Evolutionary conservation across 257 asterid genomes (phyloP), one percentile per base, ranked within the genome.

Genomic region (Solanum medicagineum): DNA sequence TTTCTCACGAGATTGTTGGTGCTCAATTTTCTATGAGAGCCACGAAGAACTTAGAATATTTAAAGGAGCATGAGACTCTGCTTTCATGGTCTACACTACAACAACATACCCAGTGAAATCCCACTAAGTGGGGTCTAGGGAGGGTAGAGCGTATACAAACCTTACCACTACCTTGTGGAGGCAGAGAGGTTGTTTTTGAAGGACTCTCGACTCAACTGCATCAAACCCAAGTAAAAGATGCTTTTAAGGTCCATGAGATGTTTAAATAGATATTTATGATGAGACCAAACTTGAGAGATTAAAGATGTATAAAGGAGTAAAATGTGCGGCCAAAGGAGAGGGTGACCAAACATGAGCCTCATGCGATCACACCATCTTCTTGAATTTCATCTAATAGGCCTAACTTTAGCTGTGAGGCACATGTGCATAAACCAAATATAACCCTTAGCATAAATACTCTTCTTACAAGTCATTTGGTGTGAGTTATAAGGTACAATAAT

Each of bases 1-100:
- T 94, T 82, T 94, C 95, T 89, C 96, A 93, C 57, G 98, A 96
- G 79, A 91, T 96, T 45, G 88, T 94, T n/a, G 98, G 98, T 1
- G 98, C 98, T 2, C 88, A 97, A 89, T 94, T 81, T 96, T 93
- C 85, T 85, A 92, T 3, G 91, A 96, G 56, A 97, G 98, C 0
- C 99, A 93, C 6, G 95, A 93, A 55, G 98, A 62, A n/a, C 68
- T 60, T n/a, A n/a, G 6, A 10, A 10, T 22, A 26, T n/a, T 60
- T 60, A 22, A 60, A 60, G 32, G 16, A 60, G 75, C 75, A 68
- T 68, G 75, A 8, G 49, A 32, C 49, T 17, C 8, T 4, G 19
- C 75, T 68, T 68, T 36, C 24, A 66, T 29, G 15, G 74, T 29
- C 74, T 45, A 66, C 22, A 60, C 74, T 45, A 66, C 22, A 60